Percentiles rank a stretch among this genome's conserved stretches.
Conservation (phyloP, 768 basidiomycete species). For the Suillus placidus region DNA sequence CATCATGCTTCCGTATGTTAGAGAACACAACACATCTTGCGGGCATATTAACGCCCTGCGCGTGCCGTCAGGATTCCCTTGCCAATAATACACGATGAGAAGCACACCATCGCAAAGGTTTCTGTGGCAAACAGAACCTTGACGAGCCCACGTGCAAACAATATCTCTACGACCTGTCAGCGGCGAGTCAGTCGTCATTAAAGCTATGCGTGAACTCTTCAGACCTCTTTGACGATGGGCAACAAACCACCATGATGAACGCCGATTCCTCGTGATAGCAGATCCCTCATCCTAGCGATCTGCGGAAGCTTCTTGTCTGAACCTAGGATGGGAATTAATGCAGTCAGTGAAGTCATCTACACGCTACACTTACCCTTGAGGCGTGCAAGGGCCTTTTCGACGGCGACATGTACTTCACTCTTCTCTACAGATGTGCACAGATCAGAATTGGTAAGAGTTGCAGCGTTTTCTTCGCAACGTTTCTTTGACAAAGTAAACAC, state of each 20-base stretch:
- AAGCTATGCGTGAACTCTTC: constrained; percentile 15
- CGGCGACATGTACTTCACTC: constrained; percentile 93
- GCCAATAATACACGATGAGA: constrained; percentile 1
- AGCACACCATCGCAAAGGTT: constrained; percentile 94
- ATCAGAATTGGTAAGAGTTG: constrained; percentile 84
- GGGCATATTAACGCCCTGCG: constrained; percentile 98
- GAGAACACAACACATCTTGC: constrained; percentile 97
- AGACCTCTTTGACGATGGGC: constrained; percentile 95
- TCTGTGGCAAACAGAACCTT: constrained; percentile 98
- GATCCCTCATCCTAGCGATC: constrained; percentile 85
- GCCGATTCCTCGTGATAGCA: constrained; percentile 91
- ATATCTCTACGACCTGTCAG: constrained; percentile 85
- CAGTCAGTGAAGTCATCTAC: constrained; percentile 3
- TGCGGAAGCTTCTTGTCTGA: constrained; percentile 93
- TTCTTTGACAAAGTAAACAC: constrained; percentile 98
- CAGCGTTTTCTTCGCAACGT: constrained; percentile 94
- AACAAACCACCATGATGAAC: constrained; percentile 97
- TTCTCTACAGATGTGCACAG: constrained; percentile 89
- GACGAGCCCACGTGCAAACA: constrained; percentile 94
- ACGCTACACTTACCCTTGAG: constrained; percentile 70
- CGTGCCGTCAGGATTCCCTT: constrained; percentile 15
- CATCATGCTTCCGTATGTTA: constrained; percentile 93
- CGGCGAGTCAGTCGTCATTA: constrained; percentile 7
- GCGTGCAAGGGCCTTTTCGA: constrained; percentile 89
- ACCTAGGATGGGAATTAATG: constrained; percentile 47